These are phyloP conservation scores for Luffa aegyptiaca DNA, from an alignment of 306 rosid genomes.

Conservation along the genomic window DNA sequence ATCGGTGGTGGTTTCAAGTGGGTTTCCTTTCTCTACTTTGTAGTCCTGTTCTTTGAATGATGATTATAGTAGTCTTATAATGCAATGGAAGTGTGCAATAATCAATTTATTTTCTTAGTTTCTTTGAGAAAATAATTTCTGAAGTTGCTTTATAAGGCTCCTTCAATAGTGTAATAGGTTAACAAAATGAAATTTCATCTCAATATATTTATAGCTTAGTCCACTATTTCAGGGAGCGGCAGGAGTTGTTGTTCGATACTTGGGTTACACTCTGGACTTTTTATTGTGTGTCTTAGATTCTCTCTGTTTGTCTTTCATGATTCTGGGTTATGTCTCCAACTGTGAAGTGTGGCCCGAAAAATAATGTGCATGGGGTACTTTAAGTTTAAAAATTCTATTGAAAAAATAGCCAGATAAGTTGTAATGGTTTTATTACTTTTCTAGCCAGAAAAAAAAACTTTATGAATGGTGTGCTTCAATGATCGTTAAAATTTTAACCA, in stretches of 20 bases:
- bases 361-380: background rate
- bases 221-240: too few species aligned
- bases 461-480: background rate
- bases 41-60: too few species aligned
- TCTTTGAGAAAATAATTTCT: background rate
- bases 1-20: too few species aligned
- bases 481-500: background rate
- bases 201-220: constrained; percentile 13
- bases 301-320: background rate
- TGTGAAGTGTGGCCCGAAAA: background rate
- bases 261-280: too few species aligned
- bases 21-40: too few species aligned
- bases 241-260: too few species aligned
- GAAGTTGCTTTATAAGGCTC: background rate
- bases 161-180: background rate
- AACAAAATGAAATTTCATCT: background rate
- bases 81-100: too few species aligned
- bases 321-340: background rate
- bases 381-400: background rate
- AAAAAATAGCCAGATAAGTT: background rate
- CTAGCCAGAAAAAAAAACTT: background rate
- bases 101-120: background rate
- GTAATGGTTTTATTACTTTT: background rate
- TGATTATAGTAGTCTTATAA: too few species aligned
- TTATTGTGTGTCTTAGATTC: too few species aligned